Base-by-base conservation (phyloP, 441 rosid genomes). In the Jatropha multifida region DNA sequence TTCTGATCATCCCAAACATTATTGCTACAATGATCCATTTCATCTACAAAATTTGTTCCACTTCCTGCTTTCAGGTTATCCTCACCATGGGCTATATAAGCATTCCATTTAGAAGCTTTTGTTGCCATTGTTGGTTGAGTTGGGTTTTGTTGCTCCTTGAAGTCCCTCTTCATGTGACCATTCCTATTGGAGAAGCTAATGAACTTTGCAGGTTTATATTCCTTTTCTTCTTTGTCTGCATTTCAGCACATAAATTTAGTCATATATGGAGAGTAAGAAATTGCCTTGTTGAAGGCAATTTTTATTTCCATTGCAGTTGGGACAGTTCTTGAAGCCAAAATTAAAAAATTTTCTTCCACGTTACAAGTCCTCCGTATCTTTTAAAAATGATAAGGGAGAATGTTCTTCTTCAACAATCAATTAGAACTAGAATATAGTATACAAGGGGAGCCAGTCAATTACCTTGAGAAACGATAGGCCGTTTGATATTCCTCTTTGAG, bases 81-180 rank as follows among this genome's bases (percentile, higher is more conserved):
- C 3, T 79, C 85, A 11, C 86, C 91, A 70, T 82, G 46, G 20
- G 74, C 61, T 38, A 90, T 69, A 85, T 86, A 90, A 48, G 74
- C 72, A 10, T 71, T 78, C 97, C 94, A 90, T 79, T 83, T 86
- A 0, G 93, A 85, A 67, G 77, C 65, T 14, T 75, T 77, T 17
- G 46, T 20, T 23, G 64, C 73, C 42, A 12, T 40, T 32, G 49
- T 3, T 70, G 55, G 42, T 38, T 38, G 68, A 75, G 3, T 32
- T 68, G 32, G 32, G 2, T 49, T 73, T 81, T 65, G 40, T 42
- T 69, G 54, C 75, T 82, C 80, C 12, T 41, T 41, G 41, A 63
- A 69, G 44, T 68, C 72, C 49, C 67, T 62, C 65, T 72, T 60
- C 69, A 42, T 77, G 75, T 61, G 55, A 17, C 18, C 75, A 14